Percentiles rank a stretch among this genome's conserved stretches.
Evolutionary conservation across 1,284 basidiomycete species (phyloP).

Genomic region (Lignosus rhinocerotis): DNA sequence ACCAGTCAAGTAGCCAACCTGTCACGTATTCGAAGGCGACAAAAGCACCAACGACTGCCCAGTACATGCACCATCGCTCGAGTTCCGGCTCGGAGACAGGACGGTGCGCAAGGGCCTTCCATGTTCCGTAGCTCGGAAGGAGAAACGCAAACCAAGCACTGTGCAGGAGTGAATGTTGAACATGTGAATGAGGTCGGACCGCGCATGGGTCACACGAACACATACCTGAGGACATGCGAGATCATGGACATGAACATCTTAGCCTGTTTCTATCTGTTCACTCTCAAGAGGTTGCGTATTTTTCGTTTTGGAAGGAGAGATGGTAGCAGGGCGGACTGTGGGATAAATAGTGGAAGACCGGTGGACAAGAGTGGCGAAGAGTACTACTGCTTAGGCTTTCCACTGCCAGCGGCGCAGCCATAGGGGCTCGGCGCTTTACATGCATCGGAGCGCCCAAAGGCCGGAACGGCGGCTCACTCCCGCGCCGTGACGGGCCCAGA

Average conservation of each 20-base stretch:
- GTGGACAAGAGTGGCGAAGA: neutral
- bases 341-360: conserved; percentile 2
- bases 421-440: neutral
- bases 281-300: neutral
- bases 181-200: conserved; percentile 6
- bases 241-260: conserved; percentile 48
- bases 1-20: conserved; percentile 76
- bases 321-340: neutral
- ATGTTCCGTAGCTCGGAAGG: conserved; percentile 62
- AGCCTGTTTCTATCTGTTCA: neutral
- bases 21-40: conserved; percentile 68
- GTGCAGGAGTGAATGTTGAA: neutral
- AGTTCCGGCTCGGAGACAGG: conserved; percentile 60
- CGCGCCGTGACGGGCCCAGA: too few relatives aligned
- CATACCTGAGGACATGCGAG: conserved; percentile 43
- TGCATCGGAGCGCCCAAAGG: conserved; percentile 1
- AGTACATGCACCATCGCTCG: conserved; percentile 60
- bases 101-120: conserved; percentile 63
- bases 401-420: neutral
- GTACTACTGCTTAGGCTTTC: neutral
- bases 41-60: conserved; percentile 64
- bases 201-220: conserved; percentile 17
- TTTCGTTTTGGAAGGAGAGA: neutral
- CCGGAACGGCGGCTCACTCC: neutral
- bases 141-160: conserved; percentile 74